Base-by-base conservation (phyloP, 2,329 filamentous ascomycete species). In the Aspergillus proliferans region DNA sequence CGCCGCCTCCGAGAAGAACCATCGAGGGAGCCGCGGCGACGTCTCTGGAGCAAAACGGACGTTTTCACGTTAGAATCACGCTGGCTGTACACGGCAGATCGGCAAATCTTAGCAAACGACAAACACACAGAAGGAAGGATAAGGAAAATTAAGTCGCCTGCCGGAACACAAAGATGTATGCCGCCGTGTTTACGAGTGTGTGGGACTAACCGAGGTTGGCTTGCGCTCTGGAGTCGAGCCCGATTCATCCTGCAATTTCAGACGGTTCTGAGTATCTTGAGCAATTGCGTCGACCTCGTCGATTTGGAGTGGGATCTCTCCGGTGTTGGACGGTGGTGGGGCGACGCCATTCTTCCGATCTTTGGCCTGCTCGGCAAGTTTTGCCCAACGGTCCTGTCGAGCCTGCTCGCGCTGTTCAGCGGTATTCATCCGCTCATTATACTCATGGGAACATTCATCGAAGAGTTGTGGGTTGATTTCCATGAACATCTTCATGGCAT, bases 401-500 rank as follows among this genome's bases (percentile, higher is more conserved):
- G 84, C 78, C 56, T 86, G 84, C 70, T 96, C 86, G 48, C 91
- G 84, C 52, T 88, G 82, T n/a, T 87, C 84, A 3, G 91, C 89
- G 55, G 83, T 93, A 71, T 95, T 95, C 71, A 97, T 92, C 62
- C 93, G 86, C 69, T 97, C 92, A 4, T 91, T 94, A 71, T 98
- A 98, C 56, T 97, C 91, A 65, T 96, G 92, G 33, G 93, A 96
- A 73, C 93, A 98, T 66, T 98, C 93, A 61, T 98, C 93, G 62
- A 98, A 98, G 19, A 98, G 81, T 69, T 96, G 91, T 8, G 93
- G 93, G 69, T 97, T 97, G 64, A 98, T 96, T 70, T 98, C 93
- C 93, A 98, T 98, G 71, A 98, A 98, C 34, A 98, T 81, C 70
- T 98, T 98, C 93, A 98, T 97, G 49, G 93, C 93, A 64, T 97